Conservation (phyloP, 2,329 filamentous ascomycete species). For the Davidsoniella virescens region DNA sequence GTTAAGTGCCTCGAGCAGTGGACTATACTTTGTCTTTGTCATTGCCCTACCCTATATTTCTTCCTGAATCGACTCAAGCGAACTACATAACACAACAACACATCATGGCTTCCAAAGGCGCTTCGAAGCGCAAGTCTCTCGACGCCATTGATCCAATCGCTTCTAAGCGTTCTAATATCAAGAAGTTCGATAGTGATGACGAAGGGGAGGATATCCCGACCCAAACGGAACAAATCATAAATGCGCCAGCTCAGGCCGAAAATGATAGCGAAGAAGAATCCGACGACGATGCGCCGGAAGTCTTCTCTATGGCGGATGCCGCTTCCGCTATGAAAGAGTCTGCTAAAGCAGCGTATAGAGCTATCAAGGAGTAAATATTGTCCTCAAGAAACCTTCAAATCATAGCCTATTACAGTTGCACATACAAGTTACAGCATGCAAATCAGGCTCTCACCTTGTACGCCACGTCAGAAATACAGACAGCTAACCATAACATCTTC, state of each 20-base stretch:
- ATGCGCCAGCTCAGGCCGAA: background rate
- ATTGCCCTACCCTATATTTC: too few species aligned
- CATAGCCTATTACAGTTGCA: too few species aligned
- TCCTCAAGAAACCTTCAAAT: background rate
- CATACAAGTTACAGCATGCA: too few species aligned
- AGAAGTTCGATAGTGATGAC: conserved; percentile 13
- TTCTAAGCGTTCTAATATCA: background rate
- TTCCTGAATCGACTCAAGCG: too few species aligned
- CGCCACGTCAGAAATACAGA: too few species aligned
- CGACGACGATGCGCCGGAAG: conserved; percentile 41
- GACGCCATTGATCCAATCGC: background rate
- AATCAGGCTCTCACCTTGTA: too few species aligned
- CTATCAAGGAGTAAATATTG: conserved; percentile 32
- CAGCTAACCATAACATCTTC: background rate
- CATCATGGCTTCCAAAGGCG: conserved; percentile 7
- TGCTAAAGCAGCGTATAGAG: conserved; percentile 30
- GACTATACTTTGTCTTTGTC: too few species aligned
- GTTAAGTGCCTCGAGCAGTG: too few species aligned
- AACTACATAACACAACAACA: background rate
- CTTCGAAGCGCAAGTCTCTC: conserved; percentile 12
- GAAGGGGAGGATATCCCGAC: background rate
- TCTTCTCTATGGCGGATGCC: conserved; percentile 35
- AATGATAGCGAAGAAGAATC: conserved; percentile 22
- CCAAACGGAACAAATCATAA: background rate
- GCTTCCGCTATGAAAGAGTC: conserved; percentile 31